Percentiles rank a stretch among this genome's conserved stretches.
Evolutionary conservation across 2,329 filamentous ascomycete species (phyloP).

Genomic region (Alternaria arbusti): DNA sequence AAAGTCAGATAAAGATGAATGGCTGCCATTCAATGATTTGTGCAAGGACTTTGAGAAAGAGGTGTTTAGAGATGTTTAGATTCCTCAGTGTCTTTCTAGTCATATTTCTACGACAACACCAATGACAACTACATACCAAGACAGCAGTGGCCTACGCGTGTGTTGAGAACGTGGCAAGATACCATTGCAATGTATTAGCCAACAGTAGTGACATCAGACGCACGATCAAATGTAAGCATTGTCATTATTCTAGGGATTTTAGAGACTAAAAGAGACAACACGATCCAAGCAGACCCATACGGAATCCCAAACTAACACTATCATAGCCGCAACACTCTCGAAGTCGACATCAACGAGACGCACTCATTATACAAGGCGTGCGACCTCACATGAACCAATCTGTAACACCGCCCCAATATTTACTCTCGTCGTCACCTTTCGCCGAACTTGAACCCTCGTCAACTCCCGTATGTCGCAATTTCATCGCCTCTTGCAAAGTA

Average conservation of each 20-base stretch:
- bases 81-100: neutral
- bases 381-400: constrained; percentile 15
- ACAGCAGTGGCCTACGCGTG: neutral
- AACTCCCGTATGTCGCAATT: neutral
- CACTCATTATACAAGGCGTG: neutral
- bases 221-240: neutral
- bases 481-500: constrained; percentile 19
- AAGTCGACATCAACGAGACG: neutral
- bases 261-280: neutral
- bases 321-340: neutral
- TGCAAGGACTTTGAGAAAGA: neutral
- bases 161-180: neutral
- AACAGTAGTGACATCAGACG: neutral
- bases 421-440: constrained; percentile 1
- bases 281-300: neutral
- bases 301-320: neutral
- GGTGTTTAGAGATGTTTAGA: neutral
- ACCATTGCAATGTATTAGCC: neutral
- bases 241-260: neutral
- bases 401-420: constrained; percentile 16
- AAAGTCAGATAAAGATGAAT: neutral
- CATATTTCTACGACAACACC: neutral
- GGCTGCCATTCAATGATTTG: neutral
- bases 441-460: neutral
- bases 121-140: neutral